phyloP scores from a whole-genome alignment of 1,284 basidiomycete genomes.

The Polyporus tsugae region DNA sequence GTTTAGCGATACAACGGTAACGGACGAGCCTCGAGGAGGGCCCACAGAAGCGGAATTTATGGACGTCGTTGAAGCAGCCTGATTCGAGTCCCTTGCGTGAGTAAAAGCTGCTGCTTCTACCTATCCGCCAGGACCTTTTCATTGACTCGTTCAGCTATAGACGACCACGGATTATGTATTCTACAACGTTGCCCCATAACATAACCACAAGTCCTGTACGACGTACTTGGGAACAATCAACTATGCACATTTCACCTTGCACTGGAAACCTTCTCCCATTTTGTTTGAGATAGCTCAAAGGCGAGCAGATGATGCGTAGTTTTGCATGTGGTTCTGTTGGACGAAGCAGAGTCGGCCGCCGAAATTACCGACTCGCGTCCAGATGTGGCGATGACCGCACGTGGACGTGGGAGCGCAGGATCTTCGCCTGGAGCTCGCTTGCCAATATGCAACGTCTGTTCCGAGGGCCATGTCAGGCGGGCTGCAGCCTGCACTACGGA shows the following conservation, averaged over 20 bases:
- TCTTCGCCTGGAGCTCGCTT: neutral
- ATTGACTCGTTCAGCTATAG: neutral
- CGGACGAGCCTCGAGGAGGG: slow-evolving; percentile 15
- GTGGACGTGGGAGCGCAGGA: neutral
- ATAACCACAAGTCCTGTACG: neutral
- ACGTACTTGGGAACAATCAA: neutral
- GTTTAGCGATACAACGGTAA: slow-evolving; percentile 15
- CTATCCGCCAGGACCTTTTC: neutral
- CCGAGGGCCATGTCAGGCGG: neutral
- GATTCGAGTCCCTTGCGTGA: neutral
- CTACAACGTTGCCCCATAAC: neutral
- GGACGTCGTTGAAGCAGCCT: neutral
- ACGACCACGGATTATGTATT: neutral
- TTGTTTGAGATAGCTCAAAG: neutral
- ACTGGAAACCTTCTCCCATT: neutral
- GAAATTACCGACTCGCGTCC: neutral
- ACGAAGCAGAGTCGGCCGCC: neutral
- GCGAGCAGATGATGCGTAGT: neutral
- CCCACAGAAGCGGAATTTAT: slow-evolving; percentile 1
- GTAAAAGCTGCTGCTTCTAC: neutral
- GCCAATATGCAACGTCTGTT: neutral
- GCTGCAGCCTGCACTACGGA: neutral
- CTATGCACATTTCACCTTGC: neutral
- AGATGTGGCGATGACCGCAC: slow-evolving; percentile 1
- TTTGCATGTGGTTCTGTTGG: neutral